phyloP scores from a whole-genome alignment of 805 yeast species.

The Saccharomyces mikatae region DNA sequence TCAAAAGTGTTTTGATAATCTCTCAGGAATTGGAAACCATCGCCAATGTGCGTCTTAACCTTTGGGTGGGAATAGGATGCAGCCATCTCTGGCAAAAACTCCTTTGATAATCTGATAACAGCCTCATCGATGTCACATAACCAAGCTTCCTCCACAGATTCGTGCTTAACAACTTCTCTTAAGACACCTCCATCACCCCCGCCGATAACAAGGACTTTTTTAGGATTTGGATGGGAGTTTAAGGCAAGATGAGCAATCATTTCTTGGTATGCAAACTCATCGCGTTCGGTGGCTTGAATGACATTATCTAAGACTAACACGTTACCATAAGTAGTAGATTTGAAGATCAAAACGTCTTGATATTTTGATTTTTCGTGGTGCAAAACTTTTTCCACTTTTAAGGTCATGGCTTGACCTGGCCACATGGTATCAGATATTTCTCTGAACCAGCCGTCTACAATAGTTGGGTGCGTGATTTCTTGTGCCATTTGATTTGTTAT shows the following conservation, averaged over 20 bases:
- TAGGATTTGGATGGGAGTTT: slow-evolving; percentile 90
- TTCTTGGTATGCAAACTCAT: slow-evolving; percentile 95
- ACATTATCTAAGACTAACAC: slow-evolving; percentile 92
- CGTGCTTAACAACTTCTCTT: slow-evolving; percentile 89
- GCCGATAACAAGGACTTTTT: slow-evolving; percentile 88
- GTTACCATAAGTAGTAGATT: slow-evolving; percentile 89
- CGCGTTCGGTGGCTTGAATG: slow-evolving; percentile 94
- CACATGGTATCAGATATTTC: slow-evolving; percentile 93
- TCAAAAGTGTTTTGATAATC: slow-evolving; percentile 81
- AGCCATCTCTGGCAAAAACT: slow-evolving; percentile 83
- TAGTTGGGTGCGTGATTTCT: slow-evolving; percentile 37
- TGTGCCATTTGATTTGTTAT: slow-evolving; percentile 17
- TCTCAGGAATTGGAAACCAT: slow-evolving; percentile 92
- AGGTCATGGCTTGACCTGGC: slow-evolving; percentile 98
- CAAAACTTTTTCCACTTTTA: slow-evolving; percentile 77
- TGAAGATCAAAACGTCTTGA: slow-evolving; percentile 90
- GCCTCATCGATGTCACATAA: slow-evolving; percentile 94
- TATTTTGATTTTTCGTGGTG: slow-evolving; percentile 80
- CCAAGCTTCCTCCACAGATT: slow-evolving; percentile 76
- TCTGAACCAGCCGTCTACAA: slow-evolving; percentile 85
- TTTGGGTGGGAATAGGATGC: slow-evolving; percentile 79
- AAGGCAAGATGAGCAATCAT: slow-evolving; percentile 93
- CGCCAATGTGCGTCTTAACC: slow-evolving; percentile 85
- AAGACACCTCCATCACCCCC: slow-evolving; percentile 99
- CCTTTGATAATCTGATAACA: slow-evolving; percentile 78